Base-by-base conservation (phyloP, 1,284 basidiomycete species). In the Schizophyllum amplum region DNA sequence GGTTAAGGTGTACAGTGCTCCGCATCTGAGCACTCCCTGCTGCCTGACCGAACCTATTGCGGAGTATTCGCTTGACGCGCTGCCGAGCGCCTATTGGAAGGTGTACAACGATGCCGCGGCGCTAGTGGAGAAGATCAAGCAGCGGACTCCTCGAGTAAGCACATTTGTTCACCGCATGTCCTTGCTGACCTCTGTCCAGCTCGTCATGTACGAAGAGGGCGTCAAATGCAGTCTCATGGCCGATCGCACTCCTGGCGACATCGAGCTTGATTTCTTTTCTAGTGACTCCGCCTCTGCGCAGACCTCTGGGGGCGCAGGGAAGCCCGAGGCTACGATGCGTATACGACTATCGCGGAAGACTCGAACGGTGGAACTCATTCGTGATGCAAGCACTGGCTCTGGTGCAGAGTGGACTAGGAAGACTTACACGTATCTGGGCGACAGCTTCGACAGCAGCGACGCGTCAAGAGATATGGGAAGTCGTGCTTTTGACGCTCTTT, bases 201-300 rank as follows among this genome's bases (percentile, higher is more conserved):
- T 83, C n/a, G 69, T 77, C 4, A 62, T 79, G 55, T 71, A 79
- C 61, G 67, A 71, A 47, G 61, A 66, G 1, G 65, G 67, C 0
- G 69, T 72, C 4, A 78, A 76, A 60, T 82, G 74, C 61, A 78
- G 72, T 4, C 67, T 83, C 21, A 82, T 83, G 81, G 72, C 76
- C 4, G 83, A 84, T 58, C 67, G 69, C n/a, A 77, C 81, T 25
- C 68, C 63, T 23, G 78, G 72, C 17, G 81, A 83, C 58, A 68
- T 83, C 27, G 80, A 83, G 60, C 57, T 80, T 15, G 59, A 75
- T 22, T 65, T 75, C 53, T 65, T 66, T 23, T 62, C 60, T 27
- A 47, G 61, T 27, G 27, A 47, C 33, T 25, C 53, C 20, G 17
- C 24, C 53, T n/a, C n/a, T n/a, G 54, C 54, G 20, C 59, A 56